A percentile compares a stretch with the other conserved stretches of the same genome.
These are phyloP conservation scores for Trichoderma erinaceum DNA, from an alignment of 495 filamentous ascomycete genomes.

Conservation along the genomic window DNA sequence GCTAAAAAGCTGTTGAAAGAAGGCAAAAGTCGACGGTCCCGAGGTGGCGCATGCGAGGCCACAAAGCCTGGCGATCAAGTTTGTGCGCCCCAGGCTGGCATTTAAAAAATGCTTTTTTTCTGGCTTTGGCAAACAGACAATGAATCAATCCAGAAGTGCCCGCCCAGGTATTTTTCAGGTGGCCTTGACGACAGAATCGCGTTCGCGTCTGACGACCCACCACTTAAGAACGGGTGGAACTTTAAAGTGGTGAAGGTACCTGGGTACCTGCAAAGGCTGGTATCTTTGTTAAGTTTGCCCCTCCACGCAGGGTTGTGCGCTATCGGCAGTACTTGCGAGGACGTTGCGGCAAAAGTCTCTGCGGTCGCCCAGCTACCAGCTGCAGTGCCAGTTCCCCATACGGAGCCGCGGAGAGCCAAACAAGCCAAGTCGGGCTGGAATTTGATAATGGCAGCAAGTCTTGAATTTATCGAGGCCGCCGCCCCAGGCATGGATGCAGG, in stretches of 20 bases:
- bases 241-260: conserved; percentile 1
- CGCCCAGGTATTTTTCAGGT: neutral
- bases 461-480: no score
- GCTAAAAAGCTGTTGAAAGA: neutral
- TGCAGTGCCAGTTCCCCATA: no score
- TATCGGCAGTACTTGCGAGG: no score
- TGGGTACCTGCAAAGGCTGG: neutral
- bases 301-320: neutral
- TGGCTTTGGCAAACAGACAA: neutral
- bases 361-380: no score
- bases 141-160: conserved; percentile 8
- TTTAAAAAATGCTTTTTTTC: neutral
- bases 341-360: no score
- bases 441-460: no score
- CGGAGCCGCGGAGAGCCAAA: no score
- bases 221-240: conserved; percentile 5
- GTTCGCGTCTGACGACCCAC: conserved; percentile 9
- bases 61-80: conserved; percentile 4
- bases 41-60: conserved; percentile 4
- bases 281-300: neutral
- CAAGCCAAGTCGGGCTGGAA: no score
- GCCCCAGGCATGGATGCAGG: no score
- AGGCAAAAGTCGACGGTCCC: neutral
- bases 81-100: conserved; percentile 7
- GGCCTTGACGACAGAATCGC: conserved; percentile 6